Conservation (phyloP, 2,329 filamentous ascomycete genomes). For the Botrytis paeoniae region DNA sequence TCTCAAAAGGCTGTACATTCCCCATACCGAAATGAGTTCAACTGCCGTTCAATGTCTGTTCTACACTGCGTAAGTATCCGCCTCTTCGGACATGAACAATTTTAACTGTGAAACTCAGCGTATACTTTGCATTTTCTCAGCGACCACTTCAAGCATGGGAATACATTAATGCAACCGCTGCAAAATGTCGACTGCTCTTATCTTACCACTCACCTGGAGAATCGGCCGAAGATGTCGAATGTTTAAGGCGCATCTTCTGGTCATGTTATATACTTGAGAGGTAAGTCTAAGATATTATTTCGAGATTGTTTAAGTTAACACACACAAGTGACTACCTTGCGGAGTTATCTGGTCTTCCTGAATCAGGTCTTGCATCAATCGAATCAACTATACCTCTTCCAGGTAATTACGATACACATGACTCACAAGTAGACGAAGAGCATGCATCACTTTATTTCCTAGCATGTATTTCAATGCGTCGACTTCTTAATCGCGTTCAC, state of each 20-base stretch:
- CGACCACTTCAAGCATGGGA: slow-evolving; percentile 52
- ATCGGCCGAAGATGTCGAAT: slow-evolving; percentile 45
- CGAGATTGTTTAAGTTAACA: background rate
- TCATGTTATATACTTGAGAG: slow-evolving; percentile 54
- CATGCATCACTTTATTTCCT: slow-evolving; percentile 52
- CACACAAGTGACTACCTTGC: slow-evolving; percentile 49
- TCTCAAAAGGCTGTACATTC: slow-evolving; percentile 46
- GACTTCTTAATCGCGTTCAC: slow-evolving; percentile 47
- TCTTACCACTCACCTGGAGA: slow-evolving; percentile 43
- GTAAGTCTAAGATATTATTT: slow-evolving; percentile 28
- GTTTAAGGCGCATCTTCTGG: slow-evolving; percentile 52
- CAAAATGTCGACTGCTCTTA: slow-evolving; percentile 49
- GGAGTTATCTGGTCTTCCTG: slow-evolving; percentile 49
- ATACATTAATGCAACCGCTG: slow-evolving; percentile 48
- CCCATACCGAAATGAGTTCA: slow-evolving; percentile 47
- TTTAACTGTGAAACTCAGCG: slow-evolving; percentile 28
- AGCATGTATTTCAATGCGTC: slow-evolving; percentile 51
- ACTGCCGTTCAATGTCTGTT: slow-evolving; percentile 50
- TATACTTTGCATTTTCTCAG: slow-evolving; percentile 51
- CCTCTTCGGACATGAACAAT: background rate
- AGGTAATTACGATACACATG: slow-evolving; percentile 47
- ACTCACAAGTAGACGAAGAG: slow-evolving; percentile 37
- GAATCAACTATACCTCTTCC: slow-evolving; percentile 51
- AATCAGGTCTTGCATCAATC: slow-evolving; percentile 50
- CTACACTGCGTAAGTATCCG: slow-evolving; percentile 45